Evolutionary conservation across 2,329 filamentous ascomycete species (phyloP).

Genomic region (Scolecobasidium constrictum): DNA sequence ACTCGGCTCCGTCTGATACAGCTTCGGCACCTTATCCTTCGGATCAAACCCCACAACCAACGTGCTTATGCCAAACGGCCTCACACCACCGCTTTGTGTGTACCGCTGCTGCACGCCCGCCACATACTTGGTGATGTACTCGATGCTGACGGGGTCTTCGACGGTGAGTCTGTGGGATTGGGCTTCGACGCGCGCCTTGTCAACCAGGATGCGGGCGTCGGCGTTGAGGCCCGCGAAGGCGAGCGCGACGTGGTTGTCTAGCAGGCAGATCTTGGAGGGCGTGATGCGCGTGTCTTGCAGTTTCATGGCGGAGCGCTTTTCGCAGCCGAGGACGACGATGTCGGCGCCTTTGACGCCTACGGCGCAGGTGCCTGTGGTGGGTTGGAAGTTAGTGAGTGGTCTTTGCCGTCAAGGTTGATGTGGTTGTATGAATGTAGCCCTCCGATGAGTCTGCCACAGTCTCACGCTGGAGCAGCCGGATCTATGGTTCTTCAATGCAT

Average conservation of each 20-base stretch:
- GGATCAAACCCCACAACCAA: conserved; percentile 98
- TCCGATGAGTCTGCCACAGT: too few relatives aligned
- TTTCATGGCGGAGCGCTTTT: conserved; percentile 99
- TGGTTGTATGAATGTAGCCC: conserved; percentile 3
- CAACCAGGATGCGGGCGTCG: conserved; percentile 93
- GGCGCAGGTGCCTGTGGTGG: conserved; percentile 71
- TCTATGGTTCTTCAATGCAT: too few relatives aligned
- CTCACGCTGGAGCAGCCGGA: too few relatives aligned
- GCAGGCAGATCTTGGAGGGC: conserved; percentile 92
- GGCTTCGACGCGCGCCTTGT: conserved; percentile 94
- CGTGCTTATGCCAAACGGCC: conserved; percentile 97
- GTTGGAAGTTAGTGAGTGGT: conserved; percentile 1
- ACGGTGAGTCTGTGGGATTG: conserved; percentile 96
- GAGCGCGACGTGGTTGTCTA: conserved; percentile 92
- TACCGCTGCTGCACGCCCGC: conserved; percentile 97
- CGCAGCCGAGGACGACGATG: conserved; percentile 92
- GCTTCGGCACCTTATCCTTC: conserved; percentile 72
- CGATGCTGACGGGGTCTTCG: conserved; percentile 92
- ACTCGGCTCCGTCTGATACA: conserved; percentile 98
- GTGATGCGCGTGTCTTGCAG: conserved; percentile 98
- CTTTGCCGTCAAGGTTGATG: neutral
- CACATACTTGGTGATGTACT: conserved; percentile 99
- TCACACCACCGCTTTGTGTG: conserved; percentile 95
- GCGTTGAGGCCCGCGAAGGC: conserved; percentile 96
- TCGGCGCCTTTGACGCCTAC: conserved; percentile 93